A percentile compares a stretch with the other conserved stretches of the same genome.
Conservation (phyloP, 495 filamentous ascomycete genomes). For the Aspergillus campestris region DNA sequence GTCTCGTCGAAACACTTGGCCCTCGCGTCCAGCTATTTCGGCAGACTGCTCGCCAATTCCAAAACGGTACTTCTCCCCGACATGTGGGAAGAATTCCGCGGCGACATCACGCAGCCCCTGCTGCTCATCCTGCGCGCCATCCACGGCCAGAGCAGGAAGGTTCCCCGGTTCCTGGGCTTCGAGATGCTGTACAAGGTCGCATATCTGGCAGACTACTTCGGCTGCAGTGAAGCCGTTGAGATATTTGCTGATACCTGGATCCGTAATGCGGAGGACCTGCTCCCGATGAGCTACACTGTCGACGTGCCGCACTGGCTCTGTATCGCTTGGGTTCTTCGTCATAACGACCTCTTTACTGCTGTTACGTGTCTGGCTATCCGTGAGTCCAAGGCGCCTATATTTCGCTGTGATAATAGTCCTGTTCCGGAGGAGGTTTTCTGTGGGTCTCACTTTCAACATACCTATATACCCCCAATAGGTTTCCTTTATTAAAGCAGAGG, state of each 20-base stretch:
- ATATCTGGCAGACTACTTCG: conserved; percentile 40
- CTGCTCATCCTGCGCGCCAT: conserved; percentile 39
- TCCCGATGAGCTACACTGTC: conserved; percentile 7
- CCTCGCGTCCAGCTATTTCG: conserved; percentile 35
- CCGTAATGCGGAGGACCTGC: conserved; percentile 4
- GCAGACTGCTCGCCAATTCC: background rate
- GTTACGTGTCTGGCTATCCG: conserved; percentile 2
- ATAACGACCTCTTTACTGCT: background rate
- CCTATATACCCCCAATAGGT: too few species aligned
- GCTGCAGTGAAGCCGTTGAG: conserved; percentile 36
- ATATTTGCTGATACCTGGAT: conserved; percentile 37
- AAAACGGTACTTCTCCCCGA: conserved; percentile 12
- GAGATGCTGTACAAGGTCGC: conserved; percentile 38
- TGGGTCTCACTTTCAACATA: too few species aligned
- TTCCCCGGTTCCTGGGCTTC: conserved; percentile 28
- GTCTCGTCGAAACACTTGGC: conserved; percentile 40
- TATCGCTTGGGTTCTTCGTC: conserved; percentile 19
- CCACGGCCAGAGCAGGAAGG: conserved; percentile 31
- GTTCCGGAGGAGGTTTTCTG: too few species aligned
- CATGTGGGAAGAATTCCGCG: conserved; percentile 4
- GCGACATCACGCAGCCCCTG: conserved; percentile 27
- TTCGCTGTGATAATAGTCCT: too few species aligned
- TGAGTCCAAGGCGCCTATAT: background rate
- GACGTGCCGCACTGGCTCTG: conserved; percentile 22
- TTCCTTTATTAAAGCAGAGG: too few species aligned